These are phyloP conservation scores for Aphanomyces invadans DNA, from an alignment of 352 stramenopile species.

Conservation along the genomic window DNA sequence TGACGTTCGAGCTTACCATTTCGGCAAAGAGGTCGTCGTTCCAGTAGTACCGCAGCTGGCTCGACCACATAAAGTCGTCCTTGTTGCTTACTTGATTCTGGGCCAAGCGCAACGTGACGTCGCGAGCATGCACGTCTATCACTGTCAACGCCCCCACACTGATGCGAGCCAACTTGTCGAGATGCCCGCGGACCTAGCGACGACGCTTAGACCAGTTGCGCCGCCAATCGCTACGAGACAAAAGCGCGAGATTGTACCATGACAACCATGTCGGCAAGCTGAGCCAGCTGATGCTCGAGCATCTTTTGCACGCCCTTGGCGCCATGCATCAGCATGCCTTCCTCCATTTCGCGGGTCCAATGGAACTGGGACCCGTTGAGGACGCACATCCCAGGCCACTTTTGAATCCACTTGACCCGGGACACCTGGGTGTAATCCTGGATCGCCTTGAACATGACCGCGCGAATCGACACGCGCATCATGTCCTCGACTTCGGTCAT, in stretches of 20 bases:
- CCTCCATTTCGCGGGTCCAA: slow-evolving; percentile 92
- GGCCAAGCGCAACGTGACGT: slow-evolving; percentile 86
- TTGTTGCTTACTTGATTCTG: slow-evolving; percentile 77
- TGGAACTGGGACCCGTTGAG: slow-evolving; percentile 93
- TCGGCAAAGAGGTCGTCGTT: slow-evolving; percentile 73
- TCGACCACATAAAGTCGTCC: slow-evolving; percentile 92
- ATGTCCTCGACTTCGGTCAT: slow-evolving; percentile 92
- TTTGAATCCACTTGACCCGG: slow-evolving; percentile 94
- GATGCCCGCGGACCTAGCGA: slow-evolving; percentile 48
- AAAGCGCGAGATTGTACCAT: slow-evolving; percentile 36
- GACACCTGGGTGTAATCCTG: slow-evolving; percentile 85
- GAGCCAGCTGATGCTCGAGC: slow-evolving; percentile 83
- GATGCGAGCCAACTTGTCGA: slow-evolving; percentile 87
- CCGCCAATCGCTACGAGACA: background rate
- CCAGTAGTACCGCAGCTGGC: slow-evolving; percentile 95
- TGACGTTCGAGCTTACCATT: no score
- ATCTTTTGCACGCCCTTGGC: slow-evolving; percentile 85
- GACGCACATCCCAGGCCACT: slow-evolving; percentile 90
- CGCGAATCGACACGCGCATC: slow-evolving; percentile 88
- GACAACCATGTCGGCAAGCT: slow-evolving; percentile 94
- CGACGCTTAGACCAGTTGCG: slow-evolving; percentile 16
- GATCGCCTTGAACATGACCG: slow-evolving; percentile 88
- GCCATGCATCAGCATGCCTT: slow-evolving; percentile 66
- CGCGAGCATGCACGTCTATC: slow-evolving; percentile 92
- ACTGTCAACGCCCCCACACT: slow-evolving; percentile 91